Base-by-base conservation (phyloP, 306 rosid genomes). In the Dryas octopetala region DNA sequence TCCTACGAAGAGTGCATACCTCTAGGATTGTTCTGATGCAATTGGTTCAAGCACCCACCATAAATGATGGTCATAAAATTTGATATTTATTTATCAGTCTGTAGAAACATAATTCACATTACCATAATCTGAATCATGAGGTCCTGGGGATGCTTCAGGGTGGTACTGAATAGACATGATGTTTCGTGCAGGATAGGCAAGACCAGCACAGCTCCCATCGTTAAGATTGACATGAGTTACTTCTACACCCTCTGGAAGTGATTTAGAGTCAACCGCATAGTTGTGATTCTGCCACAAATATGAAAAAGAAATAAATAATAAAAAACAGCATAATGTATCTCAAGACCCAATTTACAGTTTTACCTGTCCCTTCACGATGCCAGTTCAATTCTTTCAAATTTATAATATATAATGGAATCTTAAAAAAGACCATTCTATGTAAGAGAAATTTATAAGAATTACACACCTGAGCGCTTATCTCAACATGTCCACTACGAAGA, bases 61-160 rank as follows among this genome's bases (percentile, higher is more conserved):
- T 15, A 17, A 19, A 61, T 62, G 17, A 49, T 3, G 45, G 4
- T 66, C 4, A 13, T 47, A 52, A 10, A 32, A 5, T 66, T 19
- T 66, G 53, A 50, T 12, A 14, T 13, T 48, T 11, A 53, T 11
- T 7, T n/a, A 8, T 13, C 41, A 11, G 3, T 17, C 3, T 40
- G 5, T 8, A 43, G 38, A 71, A 66, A 67, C 38, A 17, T 7
- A 11, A 26, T 43, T 79, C 19, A 38, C 65, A 41, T 80, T 87
- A 92, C 97, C 96, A 6, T 93, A 83, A 79, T 95, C 99, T 5
- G 97, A 92, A 86, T 95, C 99, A 77, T 95, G 99, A 79, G 97
- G 99, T 69, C 99, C 99, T 0, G 99, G 99, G 10, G 99, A 95
- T 55, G 99, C 99, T 89, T 95, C 97, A 32, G 99, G 99, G 81